These are phyloP conservation scores for Termitomyces sp. DNA, from an alignment of 768 basidiomycete species.

Conservation along the genomic window DNA sequence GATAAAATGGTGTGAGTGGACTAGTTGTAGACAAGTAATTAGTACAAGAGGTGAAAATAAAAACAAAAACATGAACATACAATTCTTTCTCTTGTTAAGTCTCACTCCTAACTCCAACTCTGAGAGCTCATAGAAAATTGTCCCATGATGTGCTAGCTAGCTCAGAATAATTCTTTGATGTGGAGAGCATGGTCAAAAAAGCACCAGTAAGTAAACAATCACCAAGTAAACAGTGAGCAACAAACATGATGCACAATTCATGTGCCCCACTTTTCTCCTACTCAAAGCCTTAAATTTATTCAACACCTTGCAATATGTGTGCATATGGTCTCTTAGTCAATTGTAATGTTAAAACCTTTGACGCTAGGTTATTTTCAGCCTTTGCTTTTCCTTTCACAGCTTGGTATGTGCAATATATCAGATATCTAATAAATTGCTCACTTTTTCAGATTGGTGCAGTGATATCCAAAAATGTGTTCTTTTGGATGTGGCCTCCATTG, in stretches of 20 bases:
- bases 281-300: no score
- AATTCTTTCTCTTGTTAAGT: not conserved
- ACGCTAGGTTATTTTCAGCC: no score
- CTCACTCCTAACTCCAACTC: not conserved
- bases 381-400: conserved; percentile 78
- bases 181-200: not conserved
- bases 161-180: not conserved
- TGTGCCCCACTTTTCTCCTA: no score
- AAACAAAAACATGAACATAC: not conserved
- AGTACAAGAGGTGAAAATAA: not conserved
- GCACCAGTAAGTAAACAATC: no score
- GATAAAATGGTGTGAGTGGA: not conserved
- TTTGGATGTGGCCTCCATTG: conserved; percentile 85
- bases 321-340: no score
- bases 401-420: conserved; percentile 48
- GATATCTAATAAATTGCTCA: conserved; percentile 3
- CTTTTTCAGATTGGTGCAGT: conserved; percentile 79
- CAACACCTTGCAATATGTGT: no score
- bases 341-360: no score
- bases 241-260: no score
- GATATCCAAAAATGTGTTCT: conserved; percentile 89
- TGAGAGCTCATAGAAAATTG: not conserved
- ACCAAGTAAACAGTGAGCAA: no score
- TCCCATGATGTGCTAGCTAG: not conserved
- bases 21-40: not conserved